Conservation (phyloP, 306 rosid species). For the Inga laurina region DNA sequence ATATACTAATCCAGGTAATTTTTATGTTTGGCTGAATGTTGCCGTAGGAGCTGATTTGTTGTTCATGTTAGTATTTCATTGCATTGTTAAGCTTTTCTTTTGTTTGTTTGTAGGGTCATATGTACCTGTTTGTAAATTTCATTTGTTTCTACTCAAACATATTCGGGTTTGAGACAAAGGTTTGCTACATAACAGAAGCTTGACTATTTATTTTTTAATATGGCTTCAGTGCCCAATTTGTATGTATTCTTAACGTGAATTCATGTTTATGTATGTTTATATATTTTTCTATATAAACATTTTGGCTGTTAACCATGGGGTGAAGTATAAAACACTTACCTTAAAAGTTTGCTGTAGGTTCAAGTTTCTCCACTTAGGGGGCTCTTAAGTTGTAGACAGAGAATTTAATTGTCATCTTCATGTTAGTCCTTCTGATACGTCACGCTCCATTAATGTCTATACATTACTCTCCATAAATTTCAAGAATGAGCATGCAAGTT, state of each 20-base stretch:
- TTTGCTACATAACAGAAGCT: constrained; percentile 36
- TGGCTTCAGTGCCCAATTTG: not conserved
- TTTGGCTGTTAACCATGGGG: constrained; percentile 1
- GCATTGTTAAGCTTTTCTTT: constrained; percentile 18
- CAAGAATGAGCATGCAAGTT: not conserved
- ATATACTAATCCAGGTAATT: constrained; percentile 87
- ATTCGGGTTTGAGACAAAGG: constrained; percentile 97
- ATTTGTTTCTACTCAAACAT: constrained; percentile 96
- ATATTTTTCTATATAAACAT: not conserved
- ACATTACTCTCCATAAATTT: not conserved
- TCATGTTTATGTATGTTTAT: constrained; percentile 16
- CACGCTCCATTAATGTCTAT: not conserved
- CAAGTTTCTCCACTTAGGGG: constrained; percentile 6
- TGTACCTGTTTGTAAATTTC: constrained; percentile 79
- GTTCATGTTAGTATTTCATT: constrained; percentile 10
- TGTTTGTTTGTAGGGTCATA: constrained; percentile 77
- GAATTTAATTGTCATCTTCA: constrained; percentile 3
- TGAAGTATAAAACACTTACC: not conserved
- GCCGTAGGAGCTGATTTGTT: constrained; percentile 14
- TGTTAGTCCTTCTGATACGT: not conserved
- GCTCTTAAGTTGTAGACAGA: constrained; percentile 2
- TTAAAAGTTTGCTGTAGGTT: constrained; percentile 11
- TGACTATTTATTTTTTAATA: not conserved
- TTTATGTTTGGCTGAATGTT: constrained; percentile 2
- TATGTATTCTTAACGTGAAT: not conserved